Base-by-base conservation (phyloP, 2,329 filamentous ascomycete species). In the Blastomyces emzantsi region DNA sequence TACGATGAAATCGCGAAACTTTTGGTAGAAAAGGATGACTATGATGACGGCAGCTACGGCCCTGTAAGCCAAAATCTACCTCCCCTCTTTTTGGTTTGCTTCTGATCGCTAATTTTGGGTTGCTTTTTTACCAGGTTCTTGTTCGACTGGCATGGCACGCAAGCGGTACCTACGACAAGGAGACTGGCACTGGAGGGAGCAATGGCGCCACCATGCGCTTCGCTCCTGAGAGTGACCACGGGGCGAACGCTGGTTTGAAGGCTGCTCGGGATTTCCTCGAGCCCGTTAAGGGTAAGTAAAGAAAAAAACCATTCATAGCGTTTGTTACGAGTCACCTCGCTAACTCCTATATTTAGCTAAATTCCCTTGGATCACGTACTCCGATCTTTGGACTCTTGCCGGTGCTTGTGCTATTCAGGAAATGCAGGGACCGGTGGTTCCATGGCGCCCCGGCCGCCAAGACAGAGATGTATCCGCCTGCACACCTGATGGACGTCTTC, bases 151-250 rank as follows among this genome's bases (percentile, higher is more conserved):
- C 91, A 66, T 97, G 94, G 93, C 94, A 97, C 81, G 87, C 88
- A 68, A 92, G 88, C 70, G 93, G 93, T 70, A 99, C 93, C 71
- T 97, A 88, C 73, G 93, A 97, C 75, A 89, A 88, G 80, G 85
- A 85, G 73, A 96, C 92, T 33, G 84, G 85, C 68, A 97, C 93
- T 56, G 94, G 93, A 72, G 93, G 93, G 69, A 93, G 89, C 82
- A 96, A 97, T 77, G 93, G 94, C 69, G 93, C 93, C 64, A 97
- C 92, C 69, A 97, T 97, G 94, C 87, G 94, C 74, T 97, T 97
- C 76, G 82, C 87, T 30, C 92, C 93, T 57, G 94, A 97, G 80
- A 82, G 85, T 65, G 87, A 88, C 76, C 93, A 99, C 78, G 92
- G 92, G 70, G 94, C 93, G 78, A 99, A 99, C 74, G 91, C 93